Conservation (phyloP, 345 rosid genomes). For the Noccaea bulbosa region DNA sequence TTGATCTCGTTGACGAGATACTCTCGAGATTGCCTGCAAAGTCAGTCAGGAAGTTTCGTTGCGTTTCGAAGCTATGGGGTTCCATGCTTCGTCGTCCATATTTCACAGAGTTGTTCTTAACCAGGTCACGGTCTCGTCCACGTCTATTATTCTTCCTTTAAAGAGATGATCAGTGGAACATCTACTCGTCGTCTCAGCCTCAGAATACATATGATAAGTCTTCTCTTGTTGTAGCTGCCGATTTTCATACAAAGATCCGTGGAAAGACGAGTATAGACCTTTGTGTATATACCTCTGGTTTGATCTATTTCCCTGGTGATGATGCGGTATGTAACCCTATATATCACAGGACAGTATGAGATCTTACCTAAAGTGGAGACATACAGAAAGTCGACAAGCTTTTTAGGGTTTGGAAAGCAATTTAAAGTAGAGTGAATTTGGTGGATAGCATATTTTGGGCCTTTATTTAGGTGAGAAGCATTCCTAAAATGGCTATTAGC, state of each 20-base stretch:
- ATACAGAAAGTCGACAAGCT: accelerated
- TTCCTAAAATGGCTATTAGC: too few species aligned
- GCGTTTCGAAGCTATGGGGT: too few species aligned
- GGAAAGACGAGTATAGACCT: too few species aligned
- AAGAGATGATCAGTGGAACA: neutral
- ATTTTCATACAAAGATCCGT: neutral
- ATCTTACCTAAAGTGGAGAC: neutral
- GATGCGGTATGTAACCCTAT: neutral
- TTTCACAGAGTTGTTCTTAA: too few species aligned
- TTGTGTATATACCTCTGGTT: too few species aligned
- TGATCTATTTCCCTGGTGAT: too few species aligned
- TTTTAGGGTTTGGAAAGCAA: slow-evolving; percentile 18
- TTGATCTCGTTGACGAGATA: neutral
- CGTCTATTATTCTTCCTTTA: neutral
- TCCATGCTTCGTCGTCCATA: too few species aligned
- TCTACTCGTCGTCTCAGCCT: neutral
- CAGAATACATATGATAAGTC: neutral
- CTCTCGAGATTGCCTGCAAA: neutral
- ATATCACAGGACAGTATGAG: too few species aligned
- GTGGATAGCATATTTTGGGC: too few species aligned
- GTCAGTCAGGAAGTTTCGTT: neutral
- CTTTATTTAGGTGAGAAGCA: too few species aligned
- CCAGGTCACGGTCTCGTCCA: too few species aligned
- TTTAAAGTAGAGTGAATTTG: too few species aligned
- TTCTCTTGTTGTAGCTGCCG: neutral